Evolutionary conservation across 1,139 yeast species (phyloP).

Genomic region (Candida tetrigidarum): DNA sequence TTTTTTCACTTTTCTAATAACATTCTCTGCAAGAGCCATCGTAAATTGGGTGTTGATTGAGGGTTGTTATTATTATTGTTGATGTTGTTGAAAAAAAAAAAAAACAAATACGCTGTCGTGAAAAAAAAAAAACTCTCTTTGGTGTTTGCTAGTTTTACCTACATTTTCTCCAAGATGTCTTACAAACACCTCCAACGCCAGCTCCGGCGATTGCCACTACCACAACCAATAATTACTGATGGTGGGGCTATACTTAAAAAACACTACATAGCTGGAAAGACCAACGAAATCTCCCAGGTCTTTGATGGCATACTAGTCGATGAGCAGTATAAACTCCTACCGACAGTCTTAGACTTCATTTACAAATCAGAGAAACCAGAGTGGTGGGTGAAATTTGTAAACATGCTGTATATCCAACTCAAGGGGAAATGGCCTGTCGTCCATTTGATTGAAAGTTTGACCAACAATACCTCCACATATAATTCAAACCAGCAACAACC

Average conservation of each 20-base stretch:
- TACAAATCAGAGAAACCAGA: constrained; percentile 26
- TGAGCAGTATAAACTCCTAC: constrained; percentile 32
- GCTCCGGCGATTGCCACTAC: constrained; percentile 16
- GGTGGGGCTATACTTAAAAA: constrained; percentile 10
- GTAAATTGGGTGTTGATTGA: constrained; percentile 7
- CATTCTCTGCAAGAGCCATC: constrained; percentile 65
- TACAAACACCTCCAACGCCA: constrained; percentile 16
- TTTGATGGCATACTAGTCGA: constrained; percentile 32
- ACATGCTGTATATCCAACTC: constrained; percentile 25
- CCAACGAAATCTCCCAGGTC: constrained; percentile 1
- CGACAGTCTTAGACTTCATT: constrained; percentile 29
- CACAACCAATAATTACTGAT: constrained; percentile 10
- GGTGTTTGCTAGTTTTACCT: too few relatives aligned
- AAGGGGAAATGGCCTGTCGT: constrained; percentile 34
- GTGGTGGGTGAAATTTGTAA: constrained; percentile 28
- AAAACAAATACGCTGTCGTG: too few relatives aligned
- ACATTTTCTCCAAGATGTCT: constrained; percentile 1
- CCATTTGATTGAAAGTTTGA: neutral
- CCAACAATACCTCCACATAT: neutral
- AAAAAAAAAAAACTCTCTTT: too few relatives aligned
- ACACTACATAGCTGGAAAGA: constrained; percentile 1
- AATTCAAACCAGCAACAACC: neutral
- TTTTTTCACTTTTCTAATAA: constrained; percentile 56
- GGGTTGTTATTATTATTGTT: too few relatives aligned
- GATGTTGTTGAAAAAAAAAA: too few relatives aligned